Conservation (phyloP, 345 rosid genomes). For the Pistacia atlantica region DNA sequence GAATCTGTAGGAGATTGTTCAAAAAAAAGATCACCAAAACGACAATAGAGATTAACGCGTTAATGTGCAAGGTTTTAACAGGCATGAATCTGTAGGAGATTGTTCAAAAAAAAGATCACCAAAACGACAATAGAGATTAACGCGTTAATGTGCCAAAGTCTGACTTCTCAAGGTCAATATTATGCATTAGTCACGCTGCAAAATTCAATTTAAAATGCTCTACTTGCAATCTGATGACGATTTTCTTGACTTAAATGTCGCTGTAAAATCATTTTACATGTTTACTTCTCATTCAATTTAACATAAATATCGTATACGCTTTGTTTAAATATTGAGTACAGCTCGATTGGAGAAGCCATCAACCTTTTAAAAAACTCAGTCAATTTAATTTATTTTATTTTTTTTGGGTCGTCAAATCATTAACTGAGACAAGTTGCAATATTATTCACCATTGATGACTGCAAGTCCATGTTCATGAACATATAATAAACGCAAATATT, state of each 20-base stretch:
- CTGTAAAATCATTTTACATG: background rate
- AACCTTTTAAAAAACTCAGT: background rate
- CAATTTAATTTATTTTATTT: background rate
- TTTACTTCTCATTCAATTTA: background rate
- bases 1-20: background rate
- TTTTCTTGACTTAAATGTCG: background rate
- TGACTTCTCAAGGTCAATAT: background rate
- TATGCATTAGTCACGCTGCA: background rate
- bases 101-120: background rate
- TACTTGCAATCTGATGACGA: background rate
- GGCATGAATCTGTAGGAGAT: background rate
- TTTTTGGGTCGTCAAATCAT: background rate
- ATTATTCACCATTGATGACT: background rate
- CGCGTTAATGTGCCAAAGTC: background rate
- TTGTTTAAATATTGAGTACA: background rate
- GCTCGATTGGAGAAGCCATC: background rate
- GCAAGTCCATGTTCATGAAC: background rate
- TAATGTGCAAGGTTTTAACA: background rate
- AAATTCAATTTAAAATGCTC: background rate
- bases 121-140: background rate
- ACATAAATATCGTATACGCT: background rate
- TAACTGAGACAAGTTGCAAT: background rate
- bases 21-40: background rate
- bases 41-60: background rate
- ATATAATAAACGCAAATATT: background rate